phyloP scores from a whole-genome alignment of 345 rosid genomes.

The Corchorus olitorius region DNA sequence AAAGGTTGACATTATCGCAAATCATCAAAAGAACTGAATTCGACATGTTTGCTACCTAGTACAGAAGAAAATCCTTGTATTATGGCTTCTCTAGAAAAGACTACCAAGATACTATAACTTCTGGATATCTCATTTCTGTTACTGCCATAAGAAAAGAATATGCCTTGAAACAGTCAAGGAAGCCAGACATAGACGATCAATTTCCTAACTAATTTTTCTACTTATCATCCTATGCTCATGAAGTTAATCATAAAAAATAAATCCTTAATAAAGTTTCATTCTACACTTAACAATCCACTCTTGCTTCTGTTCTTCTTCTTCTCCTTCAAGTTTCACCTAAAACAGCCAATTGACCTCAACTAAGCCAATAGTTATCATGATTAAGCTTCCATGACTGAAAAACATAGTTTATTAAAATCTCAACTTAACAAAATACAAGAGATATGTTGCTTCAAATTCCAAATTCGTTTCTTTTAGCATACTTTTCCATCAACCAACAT shows the following conservation, averaged over 20 bases:
- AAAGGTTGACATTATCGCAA: neutral
- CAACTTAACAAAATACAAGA: neutral
- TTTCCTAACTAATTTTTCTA: neutral
- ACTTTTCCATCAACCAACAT: conserved; percentile 13
- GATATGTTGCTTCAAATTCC: neutral
- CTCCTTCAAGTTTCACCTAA: conserved; percentile 3
- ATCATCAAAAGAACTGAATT: neutral
- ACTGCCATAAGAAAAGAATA: neutral
- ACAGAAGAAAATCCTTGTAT: neutral
- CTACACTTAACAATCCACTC: neutral
- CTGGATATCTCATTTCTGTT: neutral
- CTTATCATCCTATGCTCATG: neutral
- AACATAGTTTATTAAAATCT: neutral
- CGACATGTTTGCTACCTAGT: neutral
- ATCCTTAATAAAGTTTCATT: neutral
- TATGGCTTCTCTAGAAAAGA: neutral
- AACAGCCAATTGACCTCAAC: neutral
- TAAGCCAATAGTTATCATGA: neutral
- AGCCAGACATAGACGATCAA: neutral
- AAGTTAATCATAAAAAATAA: neutral
- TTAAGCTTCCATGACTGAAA: neutral
- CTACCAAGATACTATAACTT: neutral
- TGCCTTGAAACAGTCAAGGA: conserved; percentile 3
- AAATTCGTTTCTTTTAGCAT: neutral
- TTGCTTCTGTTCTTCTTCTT: neutral